These are phyloP conservation scores for Dothiorella sarmentorum DNA, from an alignment of 2,329 filamentous ascomycete species.

Conservation along the genomic window DNA sequence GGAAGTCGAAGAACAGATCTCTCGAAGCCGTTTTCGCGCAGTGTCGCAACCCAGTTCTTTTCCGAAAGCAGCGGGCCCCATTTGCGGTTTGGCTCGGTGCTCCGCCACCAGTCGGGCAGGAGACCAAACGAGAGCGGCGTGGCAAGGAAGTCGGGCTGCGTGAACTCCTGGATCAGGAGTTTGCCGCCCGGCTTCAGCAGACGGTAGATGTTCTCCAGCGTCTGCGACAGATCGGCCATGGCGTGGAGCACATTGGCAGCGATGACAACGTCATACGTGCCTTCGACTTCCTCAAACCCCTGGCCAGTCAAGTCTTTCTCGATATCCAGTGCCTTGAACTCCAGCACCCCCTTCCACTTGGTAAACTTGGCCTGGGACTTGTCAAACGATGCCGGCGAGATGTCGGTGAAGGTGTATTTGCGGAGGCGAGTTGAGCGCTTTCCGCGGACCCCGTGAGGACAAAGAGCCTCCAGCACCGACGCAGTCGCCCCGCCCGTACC, in stretches of 20 bases:
- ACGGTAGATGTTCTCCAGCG: constrained; percentile 20
- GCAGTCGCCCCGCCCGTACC: constrained; percentile 21
- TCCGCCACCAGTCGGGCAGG: constrained; percentile 20
- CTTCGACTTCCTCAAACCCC: constrained; percentile 20
- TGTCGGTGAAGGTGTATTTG: constrained; percentile 25
- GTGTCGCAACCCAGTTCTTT: background rate
- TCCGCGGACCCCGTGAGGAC: background rate
- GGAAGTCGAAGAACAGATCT: background rate
- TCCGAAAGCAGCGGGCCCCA: constrained; percentile 3
- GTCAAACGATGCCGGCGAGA: constrained; percentile 25
- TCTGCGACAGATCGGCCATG: constrained; percentile 15
- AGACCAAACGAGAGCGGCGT: background rate
- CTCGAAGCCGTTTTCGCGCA: constrained; percentile 1
- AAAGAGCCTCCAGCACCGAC: background rate
- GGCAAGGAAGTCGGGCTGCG: background rate
- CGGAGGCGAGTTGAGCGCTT: background rate
- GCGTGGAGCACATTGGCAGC: constrained; percentile 20
- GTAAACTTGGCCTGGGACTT: constrained; percentile 11
- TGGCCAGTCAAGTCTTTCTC: constrained; percentile 17
- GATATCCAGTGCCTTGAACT: constrained; percentile 16
- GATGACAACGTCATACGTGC: constrained; percentile 16
- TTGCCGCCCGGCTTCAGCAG: constrained; percentile 41
- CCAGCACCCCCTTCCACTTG: constrained; percentile 4
- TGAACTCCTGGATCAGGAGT: constrained; percentile 32
- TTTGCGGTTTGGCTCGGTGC: background rate